Conservation (phyloP, 2,329 filamentous ascomycete genomes). For the Fusarium fracticaudum region DNA sequence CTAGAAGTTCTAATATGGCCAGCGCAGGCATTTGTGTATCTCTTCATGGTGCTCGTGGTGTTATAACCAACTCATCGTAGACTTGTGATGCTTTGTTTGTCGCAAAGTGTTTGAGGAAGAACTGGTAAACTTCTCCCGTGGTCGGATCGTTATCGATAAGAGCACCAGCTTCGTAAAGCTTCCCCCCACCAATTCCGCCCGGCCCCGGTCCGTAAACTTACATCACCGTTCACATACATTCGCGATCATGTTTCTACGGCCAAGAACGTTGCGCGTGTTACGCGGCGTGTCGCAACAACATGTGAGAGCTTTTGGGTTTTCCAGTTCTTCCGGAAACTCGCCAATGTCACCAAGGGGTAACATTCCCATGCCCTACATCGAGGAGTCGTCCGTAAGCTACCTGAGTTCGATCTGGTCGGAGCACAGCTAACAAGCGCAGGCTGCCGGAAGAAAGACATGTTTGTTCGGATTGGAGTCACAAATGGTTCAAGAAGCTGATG, state of each 20-base stretch:
- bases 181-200: slow-evolving; percentile 38
- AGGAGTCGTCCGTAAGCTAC: slow-evolving; percentile 53
- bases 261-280: slow-evolving; percentile 46
- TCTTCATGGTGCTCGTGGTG: slow-evolving; percentile 41
- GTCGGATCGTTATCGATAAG: slow-evolving; percentile 32
- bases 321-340: slow-evolving; percentile 43
- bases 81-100: not conserved
- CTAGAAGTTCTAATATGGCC: slow-evolving; percentile 9
- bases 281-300: slow-evolving; percentile 48
- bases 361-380: slow-evolving; percentile 69
- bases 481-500: slow-evolving; percentile 23
- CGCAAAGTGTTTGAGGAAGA: not conserved
- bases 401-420: not conserved
- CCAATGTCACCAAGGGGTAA: slow-evolving; percentile 47
- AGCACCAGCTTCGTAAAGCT: slow-evolving; percentile 32
- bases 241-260: slow-evolving; percentile 45
- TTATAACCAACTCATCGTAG: slow-evolving; percentile 30
- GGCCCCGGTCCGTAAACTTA: slow-evolving; percentile 6
- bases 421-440: slow-evolving; percentile 59
- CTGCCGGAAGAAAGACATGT: slow-evolving; percentile 83
- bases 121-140: slow-evolving; percentile 5
- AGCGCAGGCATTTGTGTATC: slow-evolving; percentile 34
- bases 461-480: slow-evolving; percentile 43
- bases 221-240: slow-evolving; percentile 7
- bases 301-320: slow-evolving; percentile 56